Base-by-base conservation (phyloP, 2,329 filamentous ascomycete species). In the Fonsecaea erecta region DNA sequence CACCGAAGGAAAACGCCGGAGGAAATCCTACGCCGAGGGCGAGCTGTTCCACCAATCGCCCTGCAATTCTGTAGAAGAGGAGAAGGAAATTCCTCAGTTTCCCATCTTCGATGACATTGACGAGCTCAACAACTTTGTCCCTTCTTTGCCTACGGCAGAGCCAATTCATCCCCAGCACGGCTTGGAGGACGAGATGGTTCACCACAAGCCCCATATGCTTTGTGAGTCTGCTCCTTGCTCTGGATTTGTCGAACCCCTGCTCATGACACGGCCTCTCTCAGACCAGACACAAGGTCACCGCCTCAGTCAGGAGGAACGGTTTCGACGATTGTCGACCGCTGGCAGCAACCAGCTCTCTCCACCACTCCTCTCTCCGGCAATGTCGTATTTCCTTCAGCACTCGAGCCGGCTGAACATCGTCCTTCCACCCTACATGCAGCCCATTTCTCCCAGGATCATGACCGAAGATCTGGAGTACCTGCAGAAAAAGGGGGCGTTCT, bases 391-490 rank as follows among this genome's bases (percentile, higher is more conserved):
- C 68, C 84, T 69, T 79, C 84, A 68, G 78, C 85, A 68, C 78
- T 81, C 68, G 77, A 82, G 64, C 81, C 83, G 74, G 73, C 73
- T 70, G 71, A 71, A 76, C 74, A 77, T 80, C 52, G 77, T 82
- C 35, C 81, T 88, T 34, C 86, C 86, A 6, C 76, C 88, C 63
- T 97, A 92, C 74, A 88, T 97, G 73, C 91, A 91, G 73, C 89
- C 92, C 26, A 82, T 97, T 6, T 92, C 93, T 0, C 78, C 85
- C 51, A 90, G 89, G 73, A 90, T 97, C 71, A 87, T 90, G 5
- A 83, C 86, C 14, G 92, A 96, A 71, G 93, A 97, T 79, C 86
- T 96, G 66, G 85, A 88, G 63, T 97, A 95, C 76, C 84, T 97
- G 63, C 85, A 89, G 67, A 86, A 88, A 74, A 97, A 97, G 81